A percentile compares a stretch with the other conserved stretches of the same genome.
Conservation (phyloP, 2,329 filamentous ascomycete genomes). For the Aspergillus sp. region DNA sequence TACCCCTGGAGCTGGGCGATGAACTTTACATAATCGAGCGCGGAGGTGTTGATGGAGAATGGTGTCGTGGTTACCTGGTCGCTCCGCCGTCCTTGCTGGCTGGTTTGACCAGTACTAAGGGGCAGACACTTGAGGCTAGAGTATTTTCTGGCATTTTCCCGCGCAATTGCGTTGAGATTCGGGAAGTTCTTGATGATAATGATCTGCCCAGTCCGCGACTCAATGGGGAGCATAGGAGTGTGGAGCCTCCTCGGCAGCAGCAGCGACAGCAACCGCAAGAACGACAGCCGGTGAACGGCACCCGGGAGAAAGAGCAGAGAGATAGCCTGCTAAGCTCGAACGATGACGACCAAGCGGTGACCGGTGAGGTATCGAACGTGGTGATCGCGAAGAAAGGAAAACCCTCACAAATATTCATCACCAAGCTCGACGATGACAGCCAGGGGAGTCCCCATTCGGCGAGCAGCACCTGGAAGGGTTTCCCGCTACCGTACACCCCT, state of each 20-base stretch:
- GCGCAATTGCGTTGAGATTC: slow-evolving; percentile 85
- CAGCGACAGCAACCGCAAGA: not conserved
- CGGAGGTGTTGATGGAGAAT: slow-evolving; percentile 73
- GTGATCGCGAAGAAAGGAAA: slow-evolving; percentile 34
- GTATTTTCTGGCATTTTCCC: slow-evolving; percentile 99
- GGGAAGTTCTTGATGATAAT: slow-evolving; percentile 77
- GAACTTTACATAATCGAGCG: slow-evolving; percentile 98
- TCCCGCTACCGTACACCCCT: slow-evolving; percentile 30
- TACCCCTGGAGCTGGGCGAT: slow-evolving; percentile 95
- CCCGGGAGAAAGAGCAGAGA: slow-evolving; percentile 20
- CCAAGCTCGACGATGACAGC: slow-evolving; percentile 30
- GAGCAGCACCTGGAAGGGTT: slow-evolving; percentile 19
- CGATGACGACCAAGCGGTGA: slow-evolving; percentile 11
- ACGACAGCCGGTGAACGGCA: slow-evolving; percentile 18
- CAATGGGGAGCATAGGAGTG: slow-evolving; percentile 29
- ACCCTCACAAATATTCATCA: slow-evolving; percentile 34
- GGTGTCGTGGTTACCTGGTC: slow-evolving; percentile 92
- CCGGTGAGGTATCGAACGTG: slow-evolving; percentile 25
- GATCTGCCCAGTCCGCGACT: slow-evolving; percentile 38
- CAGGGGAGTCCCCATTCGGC: slow-evolving; percentile 25
- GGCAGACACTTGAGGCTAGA: slow-evolving; percentile 86
- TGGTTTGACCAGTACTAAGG: slow-evolving; percentile 81
- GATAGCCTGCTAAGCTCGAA: slow-evolving; percentile 22
- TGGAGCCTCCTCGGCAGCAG: slow-evolving; percentile 15
- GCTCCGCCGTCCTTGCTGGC: slow-evolving; percentile 88